phyloP scores from a whole-genome alignment of 1,139 yeast species.

The Suhomyces terraborum region DNA sequence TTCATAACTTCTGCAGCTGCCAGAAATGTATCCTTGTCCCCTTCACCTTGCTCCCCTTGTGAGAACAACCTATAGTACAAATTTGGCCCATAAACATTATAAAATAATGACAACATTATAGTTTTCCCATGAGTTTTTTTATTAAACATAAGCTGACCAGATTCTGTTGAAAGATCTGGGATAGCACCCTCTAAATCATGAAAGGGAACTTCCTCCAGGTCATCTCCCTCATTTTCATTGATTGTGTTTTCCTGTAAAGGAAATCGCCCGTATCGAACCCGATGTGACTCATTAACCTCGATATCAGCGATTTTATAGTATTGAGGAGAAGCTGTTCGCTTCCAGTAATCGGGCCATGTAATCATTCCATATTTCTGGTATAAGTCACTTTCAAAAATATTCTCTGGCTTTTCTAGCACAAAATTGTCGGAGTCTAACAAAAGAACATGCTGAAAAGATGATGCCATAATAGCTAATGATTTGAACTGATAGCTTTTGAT shows the following conservation, averaged over 20 bases:
- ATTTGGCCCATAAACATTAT: slow-evolving; percentile 60
- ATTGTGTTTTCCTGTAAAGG: slow-evolving; percentile 14
- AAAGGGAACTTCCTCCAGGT: slow-evolving; percentile 26
- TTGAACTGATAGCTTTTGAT: slow-evolving; percentile 43
- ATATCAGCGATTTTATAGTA: slow-evolving; percentile 67
- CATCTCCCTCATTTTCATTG: slow-evolving; percentile 14
- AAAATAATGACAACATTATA: slow-evolving; percentile 53
- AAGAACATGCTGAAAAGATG: slow-evolving; percentile 45
- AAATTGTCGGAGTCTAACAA: slow-evolving; percentile 48
- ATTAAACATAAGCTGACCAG: slow-evolving; percentile 60
- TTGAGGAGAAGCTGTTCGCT: slow-evolving; percentile 66
- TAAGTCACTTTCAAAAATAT: slow-evolving; percentile 54
- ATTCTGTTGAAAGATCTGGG: slow-evolving; percentile 64
- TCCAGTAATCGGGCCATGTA: slow-evolving; percentile 86
- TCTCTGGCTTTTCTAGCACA: slow-evolving; percentile 38
- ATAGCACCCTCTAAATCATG: slow-evolving; percentile 61
- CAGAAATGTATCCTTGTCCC: slow-evolving; percentile 66
- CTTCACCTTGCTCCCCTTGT: slow-evolving; percentile 65
- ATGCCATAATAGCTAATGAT: slow-evolving; percentile 41
- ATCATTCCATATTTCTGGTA: slow-evolving; percentile 60
- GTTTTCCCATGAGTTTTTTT: slow-evolving; percentile 56
- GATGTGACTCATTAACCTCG: slow-evolving; percentile 36
- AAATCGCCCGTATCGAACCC: slow-evolving; percentile 21
- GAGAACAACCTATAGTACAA: slow-evolving; percentile 57
- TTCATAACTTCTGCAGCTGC: slow-evolving; percentile 56